A percentile compares a stretch with the other conserved stretches of the same genome.
Evolutionary conservation across 805 yeast genomes (phyloP).

Genomic region (Sungouiozyma intestinalis): DNA sequence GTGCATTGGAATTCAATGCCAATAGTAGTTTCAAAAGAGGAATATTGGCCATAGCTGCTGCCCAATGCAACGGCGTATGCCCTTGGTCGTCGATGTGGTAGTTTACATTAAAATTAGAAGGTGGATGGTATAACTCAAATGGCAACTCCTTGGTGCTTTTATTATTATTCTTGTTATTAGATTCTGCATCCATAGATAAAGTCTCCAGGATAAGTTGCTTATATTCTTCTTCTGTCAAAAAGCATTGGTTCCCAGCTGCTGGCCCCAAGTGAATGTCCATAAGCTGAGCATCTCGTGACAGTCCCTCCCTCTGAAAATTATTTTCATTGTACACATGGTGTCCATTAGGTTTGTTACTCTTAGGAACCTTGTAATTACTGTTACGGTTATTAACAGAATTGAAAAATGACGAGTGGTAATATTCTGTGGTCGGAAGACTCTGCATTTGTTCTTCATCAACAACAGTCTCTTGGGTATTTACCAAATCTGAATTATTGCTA

Average conservation of each 20-base stretch:
- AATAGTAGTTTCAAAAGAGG: constrained; percentile 45
- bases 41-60: constrained; percentile 64
- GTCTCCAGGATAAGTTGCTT: constrained; percentile 22
- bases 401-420: background rate
- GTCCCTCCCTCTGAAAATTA: background rate
- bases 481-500: background rate
- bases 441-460: background rate
- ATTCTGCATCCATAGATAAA: constrained; percentile 21
- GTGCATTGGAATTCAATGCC: constrained; percentile 52
- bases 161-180: constrained; percentile 15
- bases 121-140: constrained; percentile 42
- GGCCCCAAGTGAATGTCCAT: background rate
- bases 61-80: constrained; percentile 79
- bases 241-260: background rate
- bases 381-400: background rate
- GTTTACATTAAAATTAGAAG: constrained; percentile 52
- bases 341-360: no score
- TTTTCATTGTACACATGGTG: no score
- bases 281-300: background rate
- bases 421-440: background rate
- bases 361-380: background rate
- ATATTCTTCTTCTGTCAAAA: constrained; percentile 14
- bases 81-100: constrained; percentile 72
- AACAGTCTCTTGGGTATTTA: background rate
- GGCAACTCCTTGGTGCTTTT: constrained; percentile 23